Base-by-base conservation (phyloP, 139 green algal genomes). In the Chlorella ohadii region DNA sequence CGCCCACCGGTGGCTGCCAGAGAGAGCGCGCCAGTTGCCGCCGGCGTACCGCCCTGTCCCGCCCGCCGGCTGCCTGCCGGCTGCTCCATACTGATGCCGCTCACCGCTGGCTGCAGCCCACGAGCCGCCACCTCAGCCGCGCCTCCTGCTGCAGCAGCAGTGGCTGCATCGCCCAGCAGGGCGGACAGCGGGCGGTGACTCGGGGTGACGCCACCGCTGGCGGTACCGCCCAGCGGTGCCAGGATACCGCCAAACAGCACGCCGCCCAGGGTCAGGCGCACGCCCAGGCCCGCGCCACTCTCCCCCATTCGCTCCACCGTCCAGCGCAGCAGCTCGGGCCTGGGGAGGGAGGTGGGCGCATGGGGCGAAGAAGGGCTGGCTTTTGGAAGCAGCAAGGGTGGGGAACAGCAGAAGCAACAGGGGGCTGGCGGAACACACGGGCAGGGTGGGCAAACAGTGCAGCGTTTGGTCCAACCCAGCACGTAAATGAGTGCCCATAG, bases 21-120 rank as follows among this genome's bases (percentile, higher is more conserved):
- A 13, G 34, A 56, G 7, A 51, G 7, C 7, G 7, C 44, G 44
- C 44, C 44, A 31, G 27, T 41, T 0, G 41, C 71, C 7, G 23
- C 34, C 28, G 71, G 71, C 44, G 71, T 78, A 39, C 57, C 70
- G 36, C 15, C 12, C 51, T 59, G 51, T 2, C 51, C 51, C 51
- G 51, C 51, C 12, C 51, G 9, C 51, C 51, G 51, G 51, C 51
- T 59, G 51, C 51, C 51, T 13, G 4, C 68, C 3, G 28, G 33
- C 41, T 51, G 47, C 72, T 57, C 47, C 0, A 47, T 67, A 9
- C 25, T 41, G 6, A 64, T 39, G 31, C 66, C 65, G 65, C 44
- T 78, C 15, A 82, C 63, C 27, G 56, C 61, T 39, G 79, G 79
- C 73, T 39, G 38, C 59, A 61, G 38, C 79, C 78, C 78, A 6